phyloP scores from a whole-genome alignment of 1,139 yeast genomes.

The Kazachstania sp. region DNA sequence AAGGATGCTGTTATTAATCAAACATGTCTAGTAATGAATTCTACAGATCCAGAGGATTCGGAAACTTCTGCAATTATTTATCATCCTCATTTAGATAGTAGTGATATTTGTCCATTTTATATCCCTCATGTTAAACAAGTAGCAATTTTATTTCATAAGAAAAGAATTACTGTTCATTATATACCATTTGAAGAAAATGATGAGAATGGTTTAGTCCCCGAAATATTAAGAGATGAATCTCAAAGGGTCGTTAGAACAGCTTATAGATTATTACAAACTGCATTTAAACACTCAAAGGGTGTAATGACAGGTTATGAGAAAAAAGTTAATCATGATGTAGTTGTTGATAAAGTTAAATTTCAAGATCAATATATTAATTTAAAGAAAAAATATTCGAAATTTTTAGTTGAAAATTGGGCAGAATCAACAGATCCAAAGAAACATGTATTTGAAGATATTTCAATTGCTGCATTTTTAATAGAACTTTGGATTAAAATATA shows the following conservation, averaged over 20 bases:
- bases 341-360: conserved; percentile 73
- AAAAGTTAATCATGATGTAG: conserved; percentile 79
- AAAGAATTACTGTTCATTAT: conserved; percentile 69
- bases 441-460: conserved; percentile 93
- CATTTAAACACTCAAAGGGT: conserved; percentile 76
- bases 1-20: conserved; percentile 79
- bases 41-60: conserved; percentile 16
- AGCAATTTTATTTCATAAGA: conserved; percentile 50
- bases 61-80: conserved; percentile 55
- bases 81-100: conserved; percentile 56
- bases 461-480: conserved; percentile 91
- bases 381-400: conserved; percentile 73
- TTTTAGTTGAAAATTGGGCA: conserved; percentile 74
- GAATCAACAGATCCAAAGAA: conserved; percentile 92
- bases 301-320: conserved; percentile 78
- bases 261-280: conserved; percentile 65
- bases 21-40: conserved; percentile 54
- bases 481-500: conserved; percentile 72
- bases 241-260: conserved; percentile 78
- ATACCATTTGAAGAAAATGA: conserved; percentile 44
- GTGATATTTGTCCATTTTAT: conserved; percentile 75
- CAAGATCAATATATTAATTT: conserved; percentile 75
- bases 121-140: conserved; percentile 76
- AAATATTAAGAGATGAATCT: conserved; percentile 26
- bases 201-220: not conserved